Conservation (phyloP, 1,284 basidiomycete genomes). For the Pterulicium gracile region DNA sequence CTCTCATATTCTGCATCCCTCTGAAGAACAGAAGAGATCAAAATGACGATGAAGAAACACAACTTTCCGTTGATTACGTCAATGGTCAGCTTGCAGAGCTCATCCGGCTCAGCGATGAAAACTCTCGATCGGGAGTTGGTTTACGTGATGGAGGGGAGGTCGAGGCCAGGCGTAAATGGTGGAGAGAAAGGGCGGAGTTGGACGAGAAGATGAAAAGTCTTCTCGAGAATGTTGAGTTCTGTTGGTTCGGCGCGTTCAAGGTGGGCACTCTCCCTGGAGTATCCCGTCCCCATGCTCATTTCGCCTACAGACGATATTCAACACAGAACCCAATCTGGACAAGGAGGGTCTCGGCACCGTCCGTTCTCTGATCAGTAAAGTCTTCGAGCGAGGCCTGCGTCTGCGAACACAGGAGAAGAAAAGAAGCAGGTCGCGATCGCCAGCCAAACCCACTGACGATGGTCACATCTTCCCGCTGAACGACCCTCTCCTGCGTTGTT, state of each 20-base stretch:
- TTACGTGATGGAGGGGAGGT: conserved; percentile 52
- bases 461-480: conserved; percentile 39
- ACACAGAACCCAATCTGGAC: conserved; percentile 36
- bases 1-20: conserved; percentile 83
- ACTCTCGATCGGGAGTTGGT: conserved; percentile 63
- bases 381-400: conserved; percentile 60
- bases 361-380: conserved; percentile 55
- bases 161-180: conserved; percentile 71
- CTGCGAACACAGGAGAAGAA: conserved; percentile 21
- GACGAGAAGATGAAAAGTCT: conserved; percentile 72
- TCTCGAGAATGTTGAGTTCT: conserved; percentile 82
- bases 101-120: conserved; percentile 66
- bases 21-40: conserved; percentile 74
- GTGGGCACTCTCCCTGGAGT: conserved; percentile 27
- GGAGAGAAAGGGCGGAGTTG: conserved; percentile 68
- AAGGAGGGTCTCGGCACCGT: conserved; percentile 42
- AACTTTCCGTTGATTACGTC: conserved; percentile 71
- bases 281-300: conserved; percentile 4
- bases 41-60: conserved; percentile 61
- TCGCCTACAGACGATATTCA: conserved; percentile 56
- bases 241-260: conserved; percentile 98
- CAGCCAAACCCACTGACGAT: conserved; percentile 31
- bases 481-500: conserved; percentile 73
- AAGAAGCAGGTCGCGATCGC: conserved; percentile 25
- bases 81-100: conserved; percentile 71